These are phyloP conservation scores for Brasenia schreberi DNA, from an alignment of 164 flowering plant genomes.

Conservation along the genomic window DNA sequence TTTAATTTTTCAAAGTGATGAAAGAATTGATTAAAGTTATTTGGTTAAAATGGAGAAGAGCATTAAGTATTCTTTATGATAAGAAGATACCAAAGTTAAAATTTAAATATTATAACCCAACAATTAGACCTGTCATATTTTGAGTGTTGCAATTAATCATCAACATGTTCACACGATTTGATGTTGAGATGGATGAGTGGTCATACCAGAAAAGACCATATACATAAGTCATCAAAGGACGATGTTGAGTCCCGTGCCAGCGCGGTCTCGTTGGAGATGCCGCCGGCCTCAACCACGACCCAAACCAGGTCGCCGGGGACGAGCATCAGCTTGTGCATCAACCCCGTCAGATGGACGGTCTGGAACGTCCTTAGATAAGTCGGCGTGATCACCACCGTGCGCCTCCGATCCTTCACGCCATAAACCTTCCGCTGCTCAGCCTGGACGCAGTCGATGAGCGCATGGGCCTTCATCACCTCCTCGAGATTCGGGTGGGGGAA, in stretches of 20 bases:
- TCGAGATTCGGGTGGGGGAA: slow-evolving; percentile 89
- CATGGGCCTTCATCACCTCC: slow-evolving; percentile 83
- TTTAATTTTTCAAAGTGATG: no score
- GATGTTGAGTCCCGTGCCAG: slow-evolving; percentile 37
- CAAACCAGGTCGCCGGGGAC: slow-evolving; percentile 67
- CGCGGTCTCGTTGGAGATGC: slow-evolving; percentile 62
- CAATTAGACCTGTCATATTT: no score
- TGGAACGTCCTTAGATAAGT: slow-evolving; percentile 90
- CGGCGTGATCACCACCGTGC: slow-evolving; percentile 73
- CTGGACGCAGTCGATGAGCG: slow-evolving; percentile 81
- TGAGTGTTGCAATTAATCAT: no score
- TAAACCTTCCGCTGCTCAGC: slow-evolving; percentile 60
- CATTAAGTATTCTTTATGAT: no score
- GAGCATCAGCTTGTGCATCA: slow-evolving; percentile 90
- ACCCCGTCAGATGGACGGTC: slow-evolving; percentile 72
- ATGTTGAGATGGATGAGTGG: no score
- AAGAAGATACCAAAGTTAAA: no score
- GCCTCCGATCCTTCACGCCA: slow-evolving; percentile 63
- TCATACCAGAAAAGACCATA: no score
- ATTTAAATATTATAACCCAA: no score
- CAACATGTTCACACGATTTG: no score
- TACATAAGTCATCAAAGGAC: slow-evolving; percentile 49
- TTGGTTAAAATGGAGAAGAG: no score
- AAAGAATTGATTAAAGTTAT: no score
- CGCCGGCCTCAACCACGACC: slow-evolving; percentile 97